A percentile compares a stretch with the other conserved stretches of the same genome.
phyloP scores from a whole-genome alignment of 345 rosid species.

The Pugionium cornutum region DNA sequence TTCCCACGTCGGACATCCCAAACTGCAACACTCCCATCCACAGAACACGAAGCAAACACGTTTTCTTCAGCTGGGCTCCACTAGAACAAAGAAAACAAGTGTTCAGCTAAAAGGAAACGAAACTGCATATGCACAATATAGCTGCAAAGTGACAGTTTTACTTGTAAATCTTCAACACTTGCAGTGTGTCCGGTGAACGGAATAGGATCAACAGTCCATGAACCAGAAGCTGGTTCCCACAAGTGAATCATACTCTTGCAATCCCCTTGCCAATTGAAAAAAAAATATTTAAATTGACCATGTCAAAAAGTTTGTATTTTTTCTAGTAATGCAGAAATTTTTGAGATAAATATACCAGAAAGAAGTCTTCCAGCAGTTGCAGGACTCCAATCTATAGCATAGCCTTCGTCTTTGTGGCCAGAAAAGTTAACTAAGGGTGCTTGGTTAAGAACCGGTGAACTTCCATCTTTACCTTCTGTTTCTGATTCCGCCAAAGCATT shows the following conservation, averaged over 20 bases:
- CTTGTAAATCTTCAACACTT: slow-evolving; percentile 94
- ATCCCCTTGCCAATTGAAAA: slow-evolving; percentile 57
- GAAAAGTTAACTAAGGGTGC: slow-evolving; percentile 70
- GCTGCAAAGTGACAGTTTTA: slow-evolving; percentile 22
- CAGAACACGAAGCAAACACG: slow-evolving; percentile 93
- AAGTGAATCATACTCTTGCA: slow-evolving; percentile 77
- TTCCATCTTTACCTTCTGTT: slow-evolving; percentile 54
- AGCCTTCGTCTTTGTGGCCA: slow-evolving; percentile 95
- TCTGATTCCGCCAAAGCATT: slow-evolving; percentile 75
- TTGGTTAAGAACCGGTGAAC: slow-evolving; percentile 66
- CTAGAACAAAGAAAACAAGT: slow-evolving; percentile 48
- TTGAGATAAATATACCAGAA: slow-evolving; percentile 54
- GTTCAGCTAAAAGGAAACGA: slow-evolving; percentile 19
- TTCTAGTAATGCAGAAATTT: slow-evolving; percentile 6
- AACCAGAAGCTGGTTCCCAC: slow-evolving; percentile 79
- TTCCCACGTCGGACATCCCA: slow-evolving; percentile 85
- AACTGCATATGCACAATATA: neutral
- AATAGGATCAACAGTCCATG: slow-evolving; percentile 76
- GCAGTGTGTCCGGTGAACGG: slow-evolving; percentile 79
- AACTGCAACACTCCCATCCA: slow-evolving; percentile 73
- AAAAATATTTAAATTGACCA: neutral
- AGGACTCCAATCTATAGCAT: slow-evolving; percentile 93
- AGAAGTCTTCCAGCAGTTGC: slow-evolving; percentile 75
- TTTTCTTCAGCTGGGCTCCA: slow-evolving; percentile 91
- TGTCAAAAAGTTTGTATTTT: slow-evolving; percentile 3